phyloP scores from a whole-genome alignment of 257 asterid genomes.

The Solanum piurae region DNA sequence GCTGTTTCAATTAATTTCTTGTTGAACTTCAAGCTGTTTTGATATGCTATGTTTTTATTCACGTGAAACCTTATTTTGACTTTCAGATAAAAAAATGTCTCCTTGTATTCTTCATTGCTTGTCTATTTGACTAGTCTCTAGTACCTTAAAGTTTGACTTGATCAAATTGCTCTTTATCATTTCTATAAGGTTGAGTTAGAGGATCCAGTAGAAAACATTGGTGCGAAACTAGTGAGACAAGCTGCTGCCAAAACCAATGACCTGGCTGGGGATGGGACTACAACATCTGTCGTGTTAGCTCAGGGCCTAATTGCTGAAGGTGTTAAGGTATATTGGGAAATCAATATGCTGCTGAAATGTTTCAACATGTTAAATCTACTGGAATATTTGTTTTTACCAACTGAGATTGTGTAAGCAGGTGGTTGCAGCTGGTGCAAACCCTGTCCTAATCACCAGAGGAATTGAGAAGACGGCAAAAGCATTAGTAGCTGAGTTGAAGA shows the following conservation, averaged over 20 bases:
- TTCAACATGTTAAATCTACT: background rate
- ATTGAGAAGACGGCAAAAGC: conserved; percentile 92
- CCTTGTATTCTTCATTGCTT: background rate
- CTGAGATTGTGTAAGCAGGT: conserved; percentile 34
- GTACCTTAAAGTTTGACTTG: background rate
- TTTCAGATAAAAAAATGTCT: background rate
- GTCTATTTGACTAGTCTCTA: background rate
- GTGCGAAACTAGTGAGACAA: conserved; percentile 94
- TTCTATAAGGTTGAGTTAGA: conserved; percentile 74
- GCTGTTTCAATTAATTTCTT: background rate
- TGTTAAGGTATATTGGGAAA: conserved; percentile 53
- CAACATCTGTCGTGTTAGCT: conserved; percentile 97
- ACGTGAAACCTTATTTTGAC: background rate
- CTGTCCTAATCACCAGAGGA: conserved; percentile 89
- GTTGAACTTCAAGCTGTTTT: background rate
- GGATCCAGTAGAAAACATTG: conserved; percentile 94
- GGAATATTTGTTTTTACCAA: background rate
- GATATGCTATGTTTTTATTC: background rate
- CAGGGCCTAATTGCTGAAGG: conserved; percentile 98
- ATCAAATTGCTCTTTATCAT: background rate
- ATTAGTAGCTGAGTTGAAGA: conserved; percentile 78
- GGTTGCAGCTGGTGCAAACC: conserved; percentile 97
- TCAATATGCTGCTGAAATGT: background rate
- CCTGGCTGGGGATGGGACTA: conserved; percentile 97
- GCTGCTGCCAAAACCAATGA: conserved; percentile 98